A percentile compares a stretch with the other conserved stretches of the same genome.
These are phyloP conservation scores for Panicum virgatum DNA, from an alignment of 202 grass and related monocot genomes.

Conservation along the genomic window DNA sequence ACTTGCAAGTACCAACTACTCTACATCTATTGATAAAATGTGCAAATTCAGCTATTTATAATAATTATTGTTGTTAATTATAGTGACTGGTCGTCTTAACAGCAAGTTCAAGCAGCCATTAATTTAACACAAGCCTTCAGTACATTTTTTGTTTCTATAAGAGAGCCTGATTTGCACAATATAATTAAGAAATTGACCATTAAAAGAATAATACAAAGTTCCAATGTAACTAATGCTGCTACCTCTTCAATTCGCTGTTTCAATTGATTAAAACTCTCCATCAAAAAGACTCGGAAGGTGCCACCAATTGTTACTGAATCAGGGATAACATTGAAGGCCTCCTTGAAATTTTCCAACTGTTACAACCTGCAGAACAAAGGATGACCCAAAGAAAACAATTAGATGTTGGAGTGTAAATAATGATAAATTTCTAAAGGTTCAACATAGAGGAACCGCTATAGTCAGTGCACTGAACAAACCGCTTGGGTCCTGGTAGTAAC, in stretches of 20 bases:
- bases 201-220: conserved; percentile 19
- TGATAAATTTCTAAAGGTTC: neutral
- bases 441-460: conserved; percentile 26
- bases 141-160: neutral
- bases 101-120: neutral
- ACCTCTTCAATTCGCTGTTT: conserved; percentile 88
- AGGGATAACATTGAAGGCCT: conserved; percentile 97
- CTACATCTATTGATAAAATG: neutral
- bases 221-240: conserved; percentile 6
- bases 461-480: neutral
- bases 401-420: conserved; percentile 3
- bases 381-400: conserved; percentile 1
- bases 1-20: neutral
- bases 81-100: neutral
- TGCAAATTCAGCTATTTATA: neutral
- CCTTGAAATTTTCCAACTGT: conserved; percentile 94
- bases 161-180: neutral
- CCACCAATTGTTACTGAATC: conserved; percentile 89
- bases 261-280: conserved; percentile 78
- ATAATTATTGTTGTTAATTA: neutral
- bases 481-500: conserved; percentile 4
- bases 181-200: conserved; percentile 12
- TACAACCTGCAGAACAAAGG: conserved; percentile 62
- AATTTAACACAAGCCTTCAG: neutral
- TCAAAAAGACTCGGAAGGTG: conserved; percentile 82